These are phyloP conservation scores for Quercus engelmannii DNA, from an alignment of 306 rosid species.

Conservation along the genomic window DNA sequence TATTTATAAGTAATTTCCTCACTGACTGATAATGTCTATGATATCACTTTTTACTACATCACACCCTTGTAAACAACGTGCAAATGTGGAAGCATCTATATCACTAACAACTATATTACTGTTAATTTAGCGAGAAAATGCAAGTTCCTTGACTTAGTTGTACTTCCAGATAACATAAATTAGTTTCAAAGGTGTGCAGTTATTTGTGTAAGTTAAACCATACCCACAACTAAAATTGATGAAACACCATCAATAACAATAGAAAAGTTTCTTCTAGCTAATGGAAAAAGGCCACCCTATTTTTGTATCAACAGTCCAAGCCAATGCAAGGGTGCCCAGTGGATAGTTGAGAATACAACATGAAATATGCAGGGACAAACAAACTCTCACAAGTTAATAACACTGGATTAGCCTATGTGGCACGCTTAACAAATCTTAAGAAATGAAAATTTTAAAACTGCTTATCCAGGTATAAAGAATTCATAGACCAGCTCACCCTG, in stretches of 20 bases:
- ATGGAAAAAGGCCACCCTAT: neutral
- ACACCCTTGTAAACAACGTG: no score
- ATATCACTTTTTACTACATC: no score
- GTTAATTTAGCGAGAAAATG: neutral
- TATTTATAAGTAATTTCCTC: no score
- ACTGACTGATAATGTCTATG: no score
- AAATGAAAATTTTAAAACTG: neutral
- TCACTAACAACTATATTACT: no score
- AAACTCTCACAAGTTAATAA: neutral
- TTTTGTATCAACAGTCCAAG: neutral
- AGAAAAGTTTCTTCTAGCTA: neutral
- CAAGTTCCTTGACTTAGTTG: neutral
- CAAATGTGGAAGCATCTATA: no score
- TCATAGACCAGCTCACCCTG: constrained; percentile 54
- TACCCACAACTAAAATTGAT: neutral
- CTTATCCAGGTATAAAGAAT: neutral
- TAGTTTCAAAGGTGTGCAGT: neutral
- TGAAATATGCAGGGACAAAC: neutral
- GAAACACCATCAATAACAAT: neutral
- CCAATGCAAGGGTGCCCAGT: neutral
- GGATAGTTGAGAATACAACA: neutral
- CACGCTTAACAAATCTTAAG: no score
- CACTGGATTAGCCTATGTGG: neutral
- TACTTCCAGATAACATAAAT: neutral
- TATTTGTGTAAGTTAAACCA: neutral